Base-by-base conservation (phyloP, 148 eudicot species). In the Rhododendron ovatum region DNA sequence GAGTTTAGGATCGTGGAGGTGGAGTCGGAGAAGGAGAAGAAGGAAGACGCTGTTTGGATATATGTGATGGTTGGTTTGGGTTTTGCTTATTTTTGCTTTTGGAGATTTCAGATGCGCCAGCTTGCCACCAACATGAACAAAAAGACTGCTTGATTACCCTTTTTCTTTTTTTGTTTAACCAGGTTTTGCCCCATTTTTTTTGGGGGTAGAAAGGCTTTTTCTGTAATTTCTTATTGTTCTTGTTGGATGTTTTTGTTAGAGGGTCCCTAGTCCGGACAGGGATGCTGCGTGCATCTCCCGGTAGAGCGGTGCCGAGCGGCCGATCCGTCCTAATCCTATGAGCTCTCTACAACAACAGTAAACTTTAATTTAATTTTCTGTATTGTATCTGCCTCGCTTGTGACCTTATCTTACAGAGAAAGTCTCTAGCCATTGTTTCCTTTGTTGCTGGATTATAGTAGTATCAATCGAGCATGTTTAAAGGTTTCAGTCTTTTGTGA, bases 51-150 rank as follows among this genome's bases (percentile, higher is more conserved):
- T 73, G 87, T 94, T 61, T 96, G 99, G 98, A 57, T 91, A 1
- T 92, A 83, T 76, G 89, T 94, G n/a, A 84, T 96, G 88, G 47
- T 95, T 87, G 99, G 98, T 75, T 65, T 95, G 85, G 99, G 95
- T 6, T 86, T 95, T 65, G 91, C 87, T 91, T 96, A 95, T 89
- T 94, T 96, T 80, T 53, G 91, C 75, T 81, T 93, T 84, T 95
- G 98, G 99, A 93, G 94, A 57, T 94, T 95, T 84, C 99, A 96
- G 75, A 96, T 96, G 99, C 51, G 90, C 41, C 89, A 89, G 45
- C 92, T 95, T 75, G 93, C 90, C 37, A 78, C 87, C 17, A 90
- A 92, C 69, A 87, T 95, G 94, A 89, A 94, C 88, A 93, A 89
- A 88, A 96, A 96, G 88, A 88, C 39, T 4, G 28, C 83, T 2